Conservation (phyloP, 2,329 filamentous ascomycete genomes). For the Microsporum ferrugineum region DNA sequence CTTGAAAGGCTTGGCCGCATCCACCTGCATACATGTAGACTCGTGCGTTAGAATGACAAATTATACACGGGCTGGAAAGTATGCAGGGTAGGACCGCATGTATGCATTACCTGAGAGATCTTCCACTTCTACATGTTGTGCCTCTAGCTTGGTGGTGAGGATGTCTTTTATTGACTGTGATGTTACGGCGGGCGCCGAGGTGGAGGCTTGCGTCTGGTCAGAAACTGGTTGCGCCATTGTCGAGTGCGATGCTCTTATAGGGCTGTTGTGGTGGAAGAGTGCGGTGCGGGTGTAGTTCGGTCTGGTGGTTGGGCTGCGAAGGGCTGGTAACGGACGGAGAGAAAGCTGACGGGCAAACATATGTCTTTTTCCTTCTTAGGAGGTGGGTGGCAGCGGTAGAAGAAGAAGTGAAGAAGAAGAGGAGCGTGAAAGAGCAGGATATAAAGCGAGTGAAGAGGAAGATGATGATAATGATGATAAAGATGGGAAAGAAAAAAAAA, state of each 20-base stretch:
- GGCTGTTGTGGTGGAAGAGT: slow-evolving; percentile 26
- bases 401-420: background rate
- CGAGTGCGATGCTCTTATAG: slow-evolving; percentile 25
- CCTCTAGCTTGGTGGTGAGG: slow-evolving; percentile 58
- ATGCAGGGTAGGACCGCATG: slow-evolving; percentile 20
- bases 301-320: background rate
- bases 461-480: background rate
- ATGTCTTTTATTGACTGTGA: slow-evolving; percentile 58
- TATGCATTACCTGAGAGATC: slow-evolving; percentile 66
- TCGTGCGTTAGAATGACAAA: background rate
- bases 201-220: slow-evolving; percentile 21
- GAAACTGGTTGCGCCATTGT: slow-evolving; percentile 26
- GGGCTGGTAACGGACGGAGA: background rate
- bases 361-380: background rate
- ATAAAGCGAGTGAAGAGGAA: background rate
- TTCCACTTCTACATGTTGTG: slow-evolving; percentile 72
- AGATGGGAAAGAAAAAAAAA: background rate
- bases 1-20: slow-evolving; percentile 60
- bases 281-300: slow-evolving; percentile 11
- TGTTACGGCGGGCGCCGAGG: slow-evolving; percentile 53
- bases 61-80: background rate
- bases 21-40: slow-evolving; percentile 40
- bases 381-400: no score
- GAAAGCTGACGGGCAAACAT: slow-evolving; percentile 13
- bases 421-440: background rate